Base-by-base conservation (phyloP, 495 filamentous ascomycete genomes). In the Poronia punctata region DNA sequence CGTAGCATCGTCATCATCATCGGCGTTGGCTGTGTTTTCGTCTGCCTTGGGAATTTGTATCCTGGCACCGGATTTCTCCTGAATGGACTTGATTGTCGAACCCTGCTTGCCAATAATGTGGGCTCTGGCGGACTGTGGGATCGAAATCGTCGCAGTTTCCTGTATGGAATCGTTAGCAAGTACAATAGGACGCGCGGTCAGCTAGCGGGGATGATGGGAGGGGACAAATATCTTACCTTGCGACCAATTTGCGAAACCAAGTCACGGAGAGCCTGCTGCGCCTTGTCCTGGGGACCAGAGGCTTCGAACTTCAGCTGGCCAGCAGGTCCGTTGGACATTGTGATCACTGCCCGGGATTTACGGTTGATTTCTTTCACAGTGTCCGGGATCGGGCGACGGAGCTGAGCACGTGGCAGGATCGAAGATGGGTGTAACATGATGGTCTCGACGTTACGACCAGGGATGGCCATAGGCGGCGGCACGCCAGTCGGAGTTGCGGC, bases 71-170 rank as follows among this genome's bases (percentile, higher is more conserved):
- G 86, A 86, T 48, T 83, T 80, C 57, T 84, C 82, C 60, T 84
- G 80, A 38, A 99, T 78, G 21, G 82, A 78, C 56, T 94, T 86
- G 52, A 99, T 86, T 26, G 81, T 88, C n/a, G 84, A 71, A 38
- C 93, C 93, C 59, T 83, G 78, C 37, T 83, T 85, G 54, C 92
- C 93, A 59, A 99, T 96, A 57, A 99, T 86, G 59, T 86, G 79
- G 10, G 86, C 73, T 33, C 86, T 79, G 4, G 86, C 76, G 22
- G 84, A 88, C 10, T 83, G 72, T 17, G 92, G 92, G 42, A 98
- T 82, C 3, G 85, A 72, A 18, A 95, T 72, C 43, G 76, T 79
- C 38, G 84, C 60, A 21, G 79, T 76, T 74, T 83, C 79, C 84
- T 89, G 15, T 11, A 26, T 20, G 15, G 38, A 10, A 32, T 35